phyloP scores from a whole-genome alignment of 1,284 basidiomycete genomes.

The Vanrija sp. region DNA sequence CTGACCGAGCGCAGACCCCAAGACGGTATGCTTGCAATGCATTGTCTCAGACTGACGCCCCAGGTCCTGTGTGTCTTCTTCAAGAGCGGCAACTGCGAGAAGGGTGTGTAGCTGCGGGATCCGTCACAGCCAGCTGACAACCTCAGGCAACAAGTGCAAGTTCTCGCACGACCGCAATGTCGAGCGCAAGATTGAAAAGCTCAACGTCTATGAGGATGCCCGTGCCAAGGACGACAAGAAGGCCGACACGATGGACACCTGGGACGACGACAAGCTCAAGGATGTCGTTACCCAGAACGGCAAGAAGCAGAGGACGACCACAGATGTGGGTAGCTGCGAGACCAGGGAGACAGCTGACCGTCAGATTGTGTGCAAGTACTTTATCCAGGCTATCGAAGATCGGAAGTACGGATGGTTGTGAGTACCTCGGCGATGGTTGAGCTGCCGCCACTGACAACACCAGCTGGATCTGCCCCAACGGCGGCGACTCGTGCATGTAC shows the following conservation, averaged over 20 bases:
- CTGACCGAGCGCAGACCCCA: conserved; percentile 61
- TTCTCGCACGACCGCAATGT: conserved; percentile 91
- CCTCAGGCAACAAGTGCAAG: conserved; percentile 72
- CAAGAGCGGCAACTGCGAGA: conserved; percentile 85
- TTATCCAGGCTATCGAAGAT: conserved; percentile 93
- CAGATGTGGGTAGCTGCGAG: conserved; percentile 63
- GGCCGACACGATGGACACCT: conserved; percentile 92
- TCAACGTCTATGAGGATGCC: conserved; percentile 87
- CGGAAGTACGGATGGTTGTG: conserved; percentile 65
- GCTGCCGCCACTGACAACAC: conserved; percentile 13
- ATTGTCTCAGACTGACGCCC: not conserved
- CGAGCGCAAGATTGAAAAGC: conserved; percentile 90
- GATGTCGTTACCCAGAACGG: conserved; percentile 82
- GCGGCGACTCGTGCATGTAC: conserved; percentile 79
- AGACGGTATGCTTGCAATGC: conserved; percentile 54
- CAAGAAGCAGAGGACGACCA: conserved; percentile 86
- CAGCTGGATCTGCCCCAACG: conserved; percentile 51
- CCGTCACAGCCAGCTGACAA: not conserved
- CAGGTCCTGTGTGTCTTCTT: conserved; percentile 75
- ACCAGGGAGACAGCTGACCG: not conserved
- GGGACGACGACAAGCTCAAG: conserved; percentile 92
- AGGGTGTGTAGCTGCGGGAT: conserved; percentile 53
- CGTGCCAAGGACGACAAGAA: conserved; percentile 66
- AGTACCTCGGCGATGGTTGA: conserved; percentile 7
- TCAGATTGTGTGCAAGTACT: conserved; percentile 95